Conservation (phyloP, 202 grass and related monocot genomes). For the Schoenoplectus tabernaemontani region DNA sequence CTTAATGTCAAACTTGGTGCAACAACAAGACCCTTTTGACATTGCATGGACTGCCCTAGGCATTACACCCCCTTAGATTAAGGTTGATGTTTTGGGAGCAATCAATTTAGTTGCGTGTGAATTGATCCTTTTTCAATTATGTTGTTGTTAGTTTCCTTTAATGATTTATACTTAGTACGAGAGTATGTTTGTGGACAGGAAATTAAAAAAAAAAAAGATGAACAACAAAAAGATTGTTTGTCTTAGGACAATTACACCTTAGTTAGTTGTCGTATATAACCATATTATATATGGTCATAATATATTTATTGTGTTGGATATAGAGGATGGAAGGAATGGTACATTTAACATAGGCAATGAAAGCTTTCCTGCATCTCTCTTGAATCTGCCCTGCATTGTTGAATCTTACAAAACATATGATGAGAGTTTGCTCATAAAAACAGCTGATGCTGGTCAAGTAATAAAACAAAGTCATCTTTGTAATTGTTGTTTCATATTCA, state of each 20-base stretch:
- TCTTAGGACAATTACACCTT: neutral
- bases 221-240: neutral
- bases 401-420: constrained; percentile 95
- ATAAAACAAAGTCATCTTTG: neutral
- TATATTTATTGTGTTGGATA: neutral
- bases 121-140: neutral
- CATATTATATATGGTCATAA: neutral
- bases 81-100: neutral
- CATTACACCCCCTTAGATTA: neutral
- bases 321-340: constrained; percentile 87
- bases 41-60: neutral
- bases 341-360: constrained; percentile 87
- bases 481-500: neutral
- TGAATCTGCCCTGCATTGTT: constrained; percentile 68
- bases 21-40: neutral
- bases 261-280: neutral
- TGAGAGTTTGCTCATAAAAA: constrained; percentile 83
- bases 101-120: neutral
- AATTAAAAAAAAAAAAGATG: too few species aligned
- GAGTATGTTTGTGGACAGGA: too few species aligned
- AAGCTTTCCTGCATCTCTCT: constrained; percentile 66
- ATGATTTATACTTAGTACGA: neutral
- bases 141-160: neutral
- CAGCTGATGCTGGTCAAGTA: constrained; percentile 84
- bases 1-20: neutral